A percentile compares a stretch with the other conserved stretches of the same genome.
phyloP scores from a whole-genome alignment of 1,284 basidiomycete species.

The Papiliotrema laurentii region DNA sequence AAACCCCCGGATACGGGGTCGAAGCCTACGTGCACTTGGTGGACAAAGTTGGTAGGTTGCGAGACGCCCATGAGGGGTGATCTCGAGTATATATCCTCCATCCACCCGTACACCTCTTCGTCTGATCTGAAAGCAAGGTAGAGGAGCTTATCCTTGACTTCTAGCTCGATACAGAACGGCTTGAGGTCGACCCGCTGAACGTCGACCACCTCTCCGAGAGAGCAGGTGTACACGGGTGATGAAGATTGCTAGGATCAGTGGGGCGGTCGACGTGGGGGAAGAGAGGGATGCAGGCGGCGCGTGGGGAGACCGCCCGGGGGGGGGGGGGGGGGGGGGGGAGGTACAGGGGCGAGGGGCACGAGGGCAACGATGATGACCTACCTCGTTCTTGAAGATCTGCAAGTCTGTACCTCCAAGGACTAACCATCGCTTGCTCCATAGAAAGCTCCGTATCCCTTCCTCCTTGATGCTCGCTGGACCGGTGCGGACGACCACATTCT shows the following conservation, averaged over 20 bases:
- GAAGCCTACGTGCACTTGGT: slow-evolving; percentile 97
- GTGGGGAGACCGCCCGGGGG: no score
- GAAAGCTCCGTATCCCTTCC: slow-evolving; percentile 82
- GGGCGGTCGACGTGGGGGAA: no score
- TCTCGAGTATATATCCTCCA: slow-evolving; percentile 88
- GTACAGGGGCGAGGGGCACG: no score
- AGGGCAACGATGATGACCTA: slow-evolving; percentile 41
- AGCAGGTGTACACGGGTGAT: slow-evolving; percentile 22
- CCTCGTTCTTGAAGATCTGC: slow-evolving; percentile 88
- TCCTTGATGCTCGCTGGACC: slow-evolving; percentile 80
- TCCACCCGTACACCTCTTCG: slow-evolving; percentile 94
- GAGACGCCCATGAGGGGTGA: slow-evolving; percentile 90
- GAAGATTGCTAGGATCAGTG: slow-evolving; percentile 28
- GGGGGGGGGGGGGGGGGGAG: no score
- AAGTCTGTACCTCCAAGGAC: slow-evolving; percentile 76
- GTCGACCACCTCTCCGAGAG: slow-evolving; percentile 71
- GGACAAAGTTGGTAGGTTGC: slow-evolving; percentile 94
- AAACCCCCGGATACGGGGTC: slow-evolving; percentile 91
- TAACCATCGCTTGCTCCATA: slow-evolving; percentile 90
- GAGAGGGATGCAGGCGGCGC: no score
- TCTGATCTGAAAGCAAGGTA: slow-evolving; percentile 69
- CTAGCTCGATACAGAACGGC: slow-evolving; percentile 81
- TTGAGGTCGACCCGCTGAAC: slow-evolving; percentile 89
- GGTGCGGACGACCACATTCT: slow-evolving; percentile 27
- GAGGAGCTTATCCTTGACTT: slow-evolving; percentile 65